Base-by-base conservation (phyloP, 495 filamentous ascomycete species). In the Tuber calosporum region DNA sequence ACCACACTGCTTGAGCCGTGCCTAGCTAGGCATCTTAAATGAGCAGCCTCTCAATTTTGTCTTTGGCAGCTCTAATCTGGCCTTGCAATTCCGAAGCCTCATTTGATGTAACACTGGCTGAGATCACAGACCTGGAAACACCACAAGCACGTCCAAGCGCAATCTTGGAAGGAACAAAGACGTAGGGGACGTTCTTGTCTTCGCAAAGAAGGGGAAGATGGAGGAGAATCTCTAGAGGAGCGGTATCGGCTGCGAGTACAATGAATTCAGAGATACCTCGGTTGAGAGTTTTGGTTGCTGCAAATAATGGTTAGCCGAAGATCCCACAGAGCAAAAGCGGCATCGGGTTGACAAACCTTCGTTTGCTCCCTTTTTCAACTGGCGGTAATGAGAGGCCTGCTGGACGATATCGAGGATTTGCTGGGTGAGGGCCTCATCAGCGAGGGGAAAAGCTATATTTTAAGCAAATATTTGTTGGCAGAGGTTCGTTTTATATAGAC, bases 21-120 rank as follows among this genome's bases (percentile, higher is more conserved):
- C 26, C 68, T 34, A 70, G 43, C 69, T 34, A 8, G 15, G 38
- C 58, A 45, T 15, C 82, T 89, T 92, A 99, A 85, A 99, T 96
- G 89, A 94, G 92, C 72, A 97, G 87, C 80, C 95, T 88, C 87
- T 99, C 95, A 62, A 99, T 93, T 90, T 97, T 95, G 83, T 94
- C 90, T 87, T 94, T 97, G 80, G 98, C 84, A 67, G 86, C 84
- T 73, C 90, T 85, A 83, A 98, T 97, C 87, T 95, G 92, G 76
- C 86, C 86, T 84, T 89, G 90, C 41, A 98, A 86, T 81, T 97
- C 95, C 72, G 87, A 90, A 20, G 91, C 92, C 84, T 97, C 95
- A 86, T 97, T 98, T 79, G 91, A 93, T 48, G 93, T 97, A 81
- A 97, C 94, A 75, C 87, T 90, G 53, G 88, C 90, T 58, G 91